A percentile compares a stretch with the other conserved stretches of the same genome.
Evolutionary conservation across 2,329 filamentous ascomycete species (phyloP).

Genomic region (Cordyceps tenuipes): DNA sequence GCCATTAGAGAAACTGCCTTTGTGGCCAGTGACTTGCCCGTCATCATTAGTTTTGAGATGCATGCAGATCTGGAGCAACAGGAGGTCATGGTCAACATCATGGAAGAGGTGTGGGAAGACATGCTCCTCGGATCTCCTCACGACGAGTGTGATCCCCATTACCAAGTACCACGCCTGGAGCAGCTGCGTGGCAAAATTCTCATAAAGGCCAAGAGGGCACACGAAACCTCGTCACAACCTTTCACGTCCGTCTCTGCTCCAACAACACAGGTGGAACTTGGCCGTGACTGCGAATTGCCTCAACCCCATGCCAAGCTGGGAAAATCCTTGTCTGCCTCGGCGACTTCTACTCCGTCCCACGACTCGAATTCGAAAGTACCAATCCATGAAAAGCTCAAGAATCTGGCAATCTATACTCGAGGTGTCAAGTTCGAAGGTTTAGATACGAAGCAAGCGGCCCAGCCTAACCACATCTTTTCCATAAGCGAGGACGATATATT

Average conservation of each 20-base stretch:
- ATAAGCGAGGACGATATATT: constrained; percentile 74
- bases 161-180: constrained; percentile 58
- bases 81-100: constrained; percentile 86
- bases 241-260: constrained; percentile 11
- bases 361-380: constrained; percentile 37
- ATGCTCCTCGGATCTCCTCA: constrained; percentile 56
- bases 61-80: constrained; percentile 79
- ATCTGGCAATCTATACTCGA: constrained; percentile 76
- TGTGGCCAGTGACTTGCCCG: constrained; percentile 61
- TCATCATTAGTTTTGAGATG: constrained; percentile 90
- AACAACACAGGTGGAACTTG: constrained; percentile 19
- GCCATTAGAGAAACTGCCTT: constrained; percentile 76
- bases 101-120: constrained; percentile 78
- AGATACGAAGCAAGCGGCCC: constrained; percentile 52
- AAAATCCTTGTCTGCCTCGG: not conserved
- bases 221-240: constrained; percentile 20
- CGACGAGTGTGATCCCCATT: constrained; percentile 41
- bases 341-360: not conserved
- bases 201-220: constrained; percentile 65
- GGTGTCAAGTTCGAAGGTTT: constrained; percentile 74
- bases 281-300: not conserved
- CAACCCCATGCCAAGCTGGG: not conserved
- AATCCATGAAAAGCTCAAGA: constrained; percentile 64
- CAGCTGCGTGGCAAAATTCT: constrained; percentile 73
- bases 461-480: constrained; percentile 69